phyloP scores from a whole-genome alignment of 164 flowering plant genomes.

The Pachysandra terminalis region DNA sequence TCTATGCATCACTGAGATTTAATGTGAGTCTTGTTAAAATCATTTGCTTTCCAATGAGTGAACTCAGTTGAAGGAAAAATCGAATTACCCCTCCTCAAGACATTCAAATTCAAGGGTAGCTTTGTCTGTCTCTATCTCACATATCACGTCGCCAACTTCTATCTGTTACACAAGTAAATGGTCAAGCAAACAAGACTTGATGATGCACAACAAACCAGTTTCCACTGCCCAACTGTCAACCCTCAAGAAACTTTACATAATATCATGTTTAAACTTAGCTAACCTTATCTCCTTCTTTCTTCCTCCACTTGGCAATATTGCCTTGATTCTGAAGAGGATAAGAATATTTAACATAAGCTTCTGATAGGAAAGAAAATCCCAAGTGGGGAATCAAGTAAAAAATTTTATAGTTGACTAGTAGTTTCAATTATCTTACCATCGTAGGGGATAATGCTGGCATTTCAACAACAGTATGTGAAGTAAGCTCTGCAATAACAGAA shows the following conservation, averaged over 20 bases:
- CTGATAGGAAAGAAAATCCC: constrained; percentile 1
- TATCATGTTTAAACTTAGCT: constrained; percentile 11
- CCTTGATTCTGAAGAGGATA: constrained; percentile 70
- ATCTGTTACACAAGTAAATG: constrained; percentile 49
- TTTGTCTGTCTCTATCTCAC: constrained; percentile 97
- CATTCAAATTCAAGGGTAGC: constrained; percentile 93
- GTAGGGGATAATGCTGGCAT: constrained; percentile 98
- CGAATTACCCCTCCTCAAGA: constrained; percentile 88
- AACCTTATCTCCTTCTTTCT: constrained; percentile 92
- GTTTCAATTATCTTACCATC: constrained; percentile 53
- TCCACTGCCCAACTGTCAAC: neutral
- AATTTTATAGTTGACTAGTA: neutral
- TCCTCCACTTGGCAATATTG: constrained; percentile 80
- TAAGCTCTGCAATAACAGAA: constrained; percentile 41
- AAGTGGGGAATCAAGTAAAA: neutral
- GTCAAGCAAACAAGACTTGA: constrained; percentile 5
- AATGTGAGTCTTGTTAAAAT: neutral
- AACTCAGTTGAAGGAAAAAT: constrained; percentile 2
- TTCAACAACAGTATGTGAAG: constrained; percentile 52
- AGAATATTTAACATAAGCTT: constrained; percentile 12
- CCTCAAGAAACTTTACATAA: neutral
- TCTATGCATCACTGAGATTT: neutral
- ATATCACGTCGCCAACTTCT: constrained; percentile 85
- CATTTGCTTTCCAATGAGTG: neutral
- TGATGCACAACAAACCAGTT: constrained; percentile 1